phyloP scores from a whole-genome alignment of 148 eudicot species.

The Rhododendron simsii region DNA sequence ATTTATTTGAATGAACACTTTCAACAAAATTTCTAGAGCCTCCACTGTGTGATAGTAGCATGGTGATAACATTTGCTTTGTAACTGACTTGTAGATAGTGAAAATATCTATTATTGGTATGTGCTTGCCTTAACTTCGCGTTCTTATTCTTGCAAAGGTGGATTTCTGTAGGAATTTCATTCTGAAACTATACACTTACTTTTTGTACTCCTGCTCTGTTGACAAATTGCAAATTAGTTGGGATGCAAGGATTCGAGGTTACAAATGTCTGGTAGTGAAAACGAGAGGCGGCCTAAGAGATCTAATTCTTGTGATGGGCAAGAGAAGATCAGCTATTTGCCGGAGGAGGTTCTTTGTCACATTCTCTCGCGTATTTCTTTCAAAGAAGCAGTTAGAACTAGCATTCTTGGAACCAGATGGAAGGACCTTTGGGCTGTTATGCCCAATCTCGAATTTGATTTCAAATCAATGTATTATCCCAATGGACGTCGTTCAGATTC shows the following conservation, averaged over 20 bases:
- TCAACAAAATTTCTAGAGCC: neutral
- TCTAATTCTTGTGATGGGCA: neutral
- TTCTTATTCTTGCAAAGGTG: neutral
- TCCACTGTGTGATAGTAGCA: neutral
- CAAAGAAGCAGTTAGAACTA: constrained; percentile 4
- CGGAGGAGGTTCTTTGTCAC: neutral
- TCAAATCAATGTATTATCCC: neutral
- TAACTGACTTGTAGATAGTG: neutral
- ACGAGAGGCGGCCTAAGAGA: neutral
- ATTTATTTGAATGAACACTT: neutral
- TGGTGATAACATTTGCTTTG: neutral
- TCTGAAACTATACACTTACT: neutral
- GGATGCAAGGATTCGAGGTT: neutral
- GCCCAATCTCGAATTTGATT: constrained; percentile 6
- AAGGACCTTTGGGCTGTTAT: neutral
- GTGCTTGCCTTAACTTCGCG: neutral
- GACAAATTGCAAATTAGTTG: neutral
- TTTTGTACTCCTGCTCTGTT: neutral
- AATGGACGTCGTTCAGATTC: neutral
- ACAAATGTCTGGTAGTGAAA: neutral
- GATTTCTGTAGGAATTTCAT: neutral
- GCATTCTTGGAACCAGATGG: constrained; percentile 9
- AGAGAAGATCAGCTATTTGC: constrained; percentile 10
- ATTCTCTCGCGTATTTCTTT: neutral
- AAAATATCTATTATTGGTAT: neutral